These are phyloP conservation scores for Pseudogymnoascus sp. DNA, from an alignment of 2,329 filamentous ascomycete genomes.

Conservation along the genomic window DNA sequence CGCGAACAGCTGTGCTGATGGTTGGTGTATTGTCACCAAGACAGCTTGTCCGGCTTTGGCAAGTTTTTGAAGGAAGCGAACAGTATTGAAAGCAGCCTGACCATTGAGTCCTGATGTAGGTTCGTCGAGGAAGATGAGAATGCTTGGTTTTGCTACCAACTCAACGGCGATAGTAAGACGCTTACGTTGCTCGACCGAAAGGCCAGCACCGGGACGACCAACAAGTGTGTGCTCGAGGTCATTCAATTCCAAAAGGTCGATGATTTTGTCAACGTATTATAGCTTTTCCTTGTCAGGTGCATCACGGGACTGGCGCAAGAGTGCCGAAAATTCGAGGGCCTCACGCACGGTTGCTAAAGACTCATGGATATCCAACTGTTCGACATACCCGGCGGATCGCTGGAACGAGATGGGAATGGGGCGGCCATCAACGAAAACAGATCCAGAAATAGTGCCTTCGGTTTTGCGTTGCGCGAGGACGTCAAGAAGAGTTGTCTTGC, in stretches of 20 bases:
- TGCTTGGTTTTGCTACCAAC: constrained; percentile 45
- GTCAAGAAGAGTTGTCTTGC: constrained; percentile 81
- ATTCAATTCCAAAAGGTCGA: constrained; percentile 52
- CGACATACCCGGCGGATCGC: constrained; percentile 65
- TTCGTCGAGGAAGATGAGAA: constrained; percentile 55
- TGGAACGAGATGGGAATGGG: constrained; percentile 76
- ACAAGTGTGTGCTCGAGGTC: constrained; percentile 59
- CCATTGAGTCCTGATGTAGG: constrained; percentile 54
- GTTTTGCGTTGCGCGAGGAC: constrained; percentile 76
- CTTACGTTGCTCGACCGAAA: constrained; percentile 55
- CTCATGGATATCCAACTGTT: constrained; percentile 86
- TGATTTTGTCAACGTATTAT: constrained; percentile 72
- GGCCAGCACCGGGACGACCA: constrained; percentile 50
- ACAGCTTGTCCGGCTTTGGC: constrained; percentile 45
- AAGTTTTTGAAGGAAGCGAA: constrained; percentile 52
- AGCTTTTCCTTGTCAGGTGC: constrained; percentile 68
- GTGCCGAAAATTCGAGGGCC: constrained; percentile 78
- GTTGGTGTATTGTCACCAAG: constrained; percentile 48
- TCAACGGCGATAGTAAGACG: constrained; percentile 54
- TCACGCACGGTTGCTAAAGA: constrained; percentile 78
- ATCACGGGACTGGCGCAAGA: constrained; percentile 72
- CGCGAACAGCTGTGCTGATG: constrained; percentile 43
- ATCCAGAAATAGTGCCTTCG: constrained; percentile 79
- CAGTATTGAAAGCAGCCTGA: constrained; percentile 55
- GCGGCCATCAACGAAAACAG: constrained; percentile 60